phyloP scores from a whole-genome alignment of 2,329 filamentous ascomycete genomes.

The Blastomyces percursus region DNA sequence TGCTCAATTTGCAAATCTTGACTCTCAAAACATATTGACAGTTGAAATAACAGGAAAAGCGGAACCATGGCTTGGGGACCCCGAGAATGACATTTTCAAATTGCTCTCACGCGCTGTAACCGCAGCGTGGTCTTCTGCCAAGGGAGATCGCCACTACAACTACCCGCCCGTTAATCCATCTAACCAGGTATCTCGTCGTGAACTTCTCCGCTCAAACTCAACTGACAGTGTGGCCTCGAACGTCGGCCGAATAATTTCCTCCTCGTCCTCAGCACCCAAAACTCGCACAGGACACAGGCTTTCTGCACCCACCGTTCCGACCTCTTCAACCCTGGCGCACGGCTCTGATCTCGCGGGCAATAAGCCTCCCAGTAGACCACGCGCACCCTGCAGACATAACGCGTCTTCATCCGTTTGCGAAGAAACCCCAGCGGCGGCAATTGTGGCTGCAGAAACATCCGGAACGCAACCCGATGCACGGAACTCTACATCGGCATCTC shows the following conservation, averaged over 20 bases:
- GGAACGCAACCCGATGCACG: neutral
- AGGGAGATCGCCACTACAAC: conserved; percentile 22
- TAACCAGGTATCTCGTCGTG: conserved; percentile 12
- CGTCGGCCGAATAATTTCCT: conserved; percentile 31
- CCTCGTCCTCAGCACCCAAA: conserved; percentile 15
- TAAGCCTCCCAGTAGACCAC: neutral
- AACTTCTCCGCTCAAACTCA: conserved; percentile 26
- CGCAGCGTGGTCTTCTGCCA: conserved; percentile 58
- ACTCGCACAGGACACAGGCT: conserved; percentile 9
- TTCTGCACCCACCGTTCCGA: conserved; percentile 20
- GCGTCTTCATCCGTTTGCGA: neutral
- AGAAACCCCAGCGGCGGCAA: neutral
- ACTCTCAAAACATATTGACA: conserved; percentile 67
- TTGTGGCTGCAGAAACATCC: neutral
- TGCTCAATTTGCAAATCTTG: conserved; percentile 60
- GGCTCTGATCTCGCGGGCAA: neutral
- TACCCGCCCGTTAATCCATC: conserved; percentile 23
- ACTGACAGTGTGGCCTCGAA: conserved; percentile 31
- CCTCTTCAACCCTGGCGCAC: conserved; percentile 30
- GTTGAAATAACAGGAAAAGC: conserved; percentile 86
- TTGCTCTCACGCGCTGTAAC: conserved; percentile 78
- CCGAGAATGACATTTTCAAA: conserved; percentile 78
- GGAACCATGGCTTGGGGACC: conserved; percentile 92
- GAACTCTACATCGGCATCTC: conserved; percentile 1
- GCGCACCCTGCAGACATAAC: neutral